These are phyloP conservation scores for Phalaenopsis equestris DNA, from an alignment of 106 monocot genomes.

Conservation along the genomic window DNA sequence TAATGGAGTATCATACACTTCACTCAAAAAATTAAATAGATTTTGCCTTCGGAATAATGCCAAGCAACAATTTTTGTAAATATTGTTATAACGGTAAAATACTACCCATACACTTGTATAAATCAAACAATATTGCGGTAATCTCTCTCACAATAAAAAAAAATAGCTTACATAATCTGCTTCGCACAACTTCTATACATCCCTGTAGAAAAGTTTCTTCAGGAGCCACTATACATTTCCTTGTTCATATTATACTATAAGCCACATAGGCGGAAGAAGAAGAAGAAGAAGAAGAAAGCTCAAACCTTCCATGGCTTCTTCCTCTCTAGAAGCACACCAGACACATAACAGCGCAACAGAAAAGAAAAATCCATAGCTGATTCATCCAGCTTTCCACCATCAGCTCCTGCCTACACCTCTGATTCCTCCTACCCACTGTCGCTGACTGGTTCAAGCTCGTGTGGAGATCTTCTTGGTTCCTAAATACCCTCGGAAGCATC, in stretches of 20 bases:
- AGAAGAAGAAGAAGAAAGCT: constrained; percentile 1
- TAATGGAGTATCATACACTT: too few relatives aligned
- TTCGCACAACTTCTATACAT: not conserved
- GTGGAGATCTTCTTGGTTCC: constrained; percentile 1
- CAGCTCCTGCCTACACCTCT: constrained; percentile 8
- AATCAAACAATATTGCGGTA: too few relatives aligned
- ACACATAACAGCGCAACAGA: constrained; percentile 8
- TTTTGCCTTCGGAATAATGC: too few relatives aligned
- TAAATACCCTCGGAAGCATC: constrained; percentile 39
- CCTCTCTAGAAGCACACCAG: constrained; percentile 3
- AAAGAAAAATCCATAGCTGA: constrained; percentile 13
- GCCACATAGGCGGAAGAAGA: not conserved
- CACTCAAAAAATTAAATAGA: too few relatives aligned
- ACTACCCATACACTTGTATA: too few relatives aligned
- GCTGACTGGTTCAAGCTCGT: not conserved
- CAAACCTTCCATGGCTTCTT: not conserved
- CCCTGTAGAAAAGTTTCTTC: not conserved
- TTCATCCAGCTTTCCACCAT: constrained; percentile 6
- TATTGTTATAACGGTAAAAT: too few relatives aligned
- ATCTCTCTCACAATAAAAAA: too few relatives aligned
- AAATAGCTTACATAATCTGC: not conserved
- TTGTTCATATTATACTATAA: not conserved
- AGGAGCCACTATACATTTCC: not conserved
- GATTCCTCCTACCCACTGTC: not conserved
- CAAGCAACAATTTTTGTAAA: too few relatives aligned